phyloP scores from a whole-genome alignment of 2,329 filamentous ascomycete species.

The Alternaria dauci region DNA sequence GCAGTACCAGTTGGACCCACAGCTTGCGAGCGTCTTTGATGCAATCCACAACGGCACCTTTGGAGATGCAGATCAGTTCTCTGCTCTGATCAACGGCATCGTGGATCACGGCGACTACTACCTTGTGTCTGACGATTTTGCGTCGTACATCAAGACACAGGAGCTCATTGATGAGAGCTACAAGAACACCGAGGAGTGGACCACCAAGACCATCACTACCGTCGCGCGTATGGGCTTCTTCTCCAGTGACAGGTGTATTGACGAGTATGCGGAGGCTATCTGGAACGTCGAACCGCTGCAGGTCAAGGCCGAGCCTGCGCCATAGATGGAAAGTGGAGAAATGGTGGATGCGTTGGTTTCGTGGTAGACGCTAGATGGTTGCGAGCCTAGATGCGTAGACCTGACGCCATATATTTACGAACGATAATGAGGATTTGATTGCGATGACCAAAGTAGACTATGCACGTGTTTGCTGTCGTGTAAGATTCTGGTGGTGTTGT shows the following conservation, averaged over 20 bases:
- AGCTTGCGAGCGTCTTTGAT: constrained; percentile 82
- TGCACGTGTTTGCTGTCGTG: neutral
- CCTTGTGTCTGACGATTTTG: constrained; percentile 96
- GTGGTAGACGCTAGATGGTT: constrained; percentile 7
- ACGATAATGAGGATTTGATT: neutral
- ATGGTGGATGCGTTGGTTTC: neutral
- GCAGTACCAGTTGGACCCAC: constrained; percentile 76
- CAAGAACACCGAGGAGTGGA: constrained; percentile 90
- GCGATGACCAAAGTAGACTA: neutral
- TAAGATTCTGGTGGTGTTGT: neutral
- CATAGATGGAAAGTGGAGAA: constrained; percentile 10
- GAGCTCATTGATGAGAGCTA: constrained; percentile 90
- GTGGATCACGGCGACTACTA: constrained; percentile 97
- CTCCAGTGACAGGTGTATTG: constrained; percentile 91
- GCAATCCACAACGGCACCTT: constrained; percentile 83
- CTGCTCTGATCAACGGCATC: constrained; percentile 83
- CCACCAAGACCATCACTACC: constrained; percentile 86
- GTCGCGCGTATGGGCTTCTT: constrained; percentile 98
- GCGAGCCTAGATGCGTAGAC: constrained; percentile 10
- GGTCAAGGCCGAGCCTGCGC: constrained; percentile 47
- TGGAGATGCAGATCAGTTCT: constrained; percentile 79
- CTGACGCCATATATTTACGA: neutral
- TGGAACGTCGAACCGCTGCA: constrained; percentile 92
- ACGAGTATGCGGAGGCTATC: constrained; percentile 95
- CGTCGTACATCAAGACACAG: constrained; percentile 92